These are phyloP conservation scores for Dalbergia oliveri DNA, from an alignment of 306 rosid species.

Conservation along the genomic window DNA sequence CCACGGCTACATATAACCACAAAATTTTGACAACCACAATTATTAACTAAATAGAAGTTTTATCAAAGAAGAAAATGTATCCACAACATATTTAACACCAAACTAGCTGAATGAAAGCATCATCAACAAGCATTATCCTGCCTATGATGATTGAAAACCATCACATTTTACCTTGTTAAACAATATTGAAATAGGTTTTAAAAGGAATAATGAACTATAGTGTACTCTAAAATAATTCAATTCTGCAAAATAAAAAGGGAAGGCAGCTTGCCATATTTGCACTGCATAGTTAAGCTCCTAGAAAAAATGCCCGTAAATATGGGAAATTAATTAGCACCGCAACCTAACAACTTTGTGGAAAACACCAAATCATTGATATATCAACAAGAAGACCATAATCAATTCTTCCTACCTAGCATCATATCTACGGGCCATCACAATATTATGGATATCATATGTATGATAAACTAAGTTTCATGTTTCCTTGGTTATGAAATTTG, in stretches of 20 bases:
- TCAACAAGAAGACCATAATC: conserved; percentile 1
- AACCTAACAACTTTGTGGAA: not conserved
- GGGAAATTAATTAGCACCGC: not conserved
- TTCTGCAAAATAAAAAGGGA: not conserved
- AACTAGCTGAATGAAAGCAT: conserved; percentile 17
- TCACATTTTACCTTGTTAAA: not conserved
- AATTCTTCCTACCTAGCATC: conserved; percentile 2
- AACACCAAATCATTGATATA: conserved; percentile 5
- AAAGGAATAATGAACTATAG: not conserved
- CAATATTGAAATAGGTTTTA: not conserved
- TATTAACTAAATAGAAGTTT: not conserved
- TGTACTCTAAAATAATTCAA: not conserved
- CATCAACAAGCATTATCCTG: not conserved
- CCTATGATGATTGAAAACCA: conserved; percentile 4
- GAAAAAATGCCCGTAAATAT: conserved; percentile 1
- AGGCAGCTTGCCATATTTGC: not conserved
- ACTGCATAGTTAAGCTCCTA: conserved; percentile 6
- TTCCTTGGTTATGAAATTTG: conserved; percentile 25
- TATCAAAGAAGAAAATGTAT: conserved; percentile 4
- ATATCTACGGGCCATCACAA: conserved; percentile 6
- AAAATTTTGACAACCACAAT: not conserved
- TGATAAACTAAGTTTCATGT: conserved; percentile 21
- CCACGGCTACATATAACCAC: not conserved
- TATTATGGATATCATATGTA: conserved; percentile 13
- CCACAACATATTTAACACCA: not conserved